Evolutionary conservation across 371 early-diverging fungal species (phyloP), one percentile per base, ranked within the genome.

Genomic region (Mucor plumbeus): DNA sequence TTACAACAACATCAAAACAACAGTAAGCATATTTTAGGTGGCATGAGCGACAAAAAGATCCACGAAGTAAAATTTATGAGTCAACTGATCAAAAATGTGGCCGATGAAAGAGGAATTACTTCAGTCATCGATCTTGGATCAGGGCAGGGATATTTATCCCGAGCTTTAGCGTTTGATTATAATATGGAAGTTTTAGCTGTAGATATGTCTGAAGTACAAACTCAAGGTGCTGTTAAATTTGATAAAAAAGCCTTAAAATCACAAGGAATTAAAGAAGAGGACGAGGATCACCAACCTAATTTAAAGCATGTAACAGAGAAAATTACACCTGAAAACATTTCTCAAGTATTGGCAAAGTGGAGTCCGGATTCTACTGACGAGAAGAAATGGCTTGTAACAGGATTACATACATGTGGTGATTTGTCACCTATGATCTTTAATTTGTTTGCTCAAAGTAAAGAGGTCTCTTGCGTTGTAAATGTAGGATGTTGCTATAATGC

Each of bases 401-500:
- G 96, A 3, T 81, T 95, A 9, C 95, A 96, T 69, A 89, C 95
- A 0, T 96, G 96, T 63, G 96, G 96, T 6, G 91, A 95, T 65
- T 68, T 96, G 56, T 85, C 93, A 5, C 87, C 89, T 59, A 80
- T 89, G 19, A 89, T 91, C 65, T 82, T 95, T 17, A 85, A 86
- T 31, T 75, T 93, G 54, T 96, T 92, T 78, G 81, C 87, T 4
- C 75, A 87, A 57, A 86, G 88, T 44, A 75, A 84, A 13, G 62
- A 78, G 17, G 92, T 94, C 1, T 66, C 70, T 0, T 88, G 87
- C 11, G 75, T 95, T 38, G 94, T 91, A 33, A 85, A 86, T 70
- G 95, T 95, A 7, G 92, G 94, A 0, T 96, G 96, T 78, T 96
- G 95, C 75, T 94, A 96, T 73, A 92, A 96, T 78, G 87, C 81